Evolutionary conservation across 805 yeast species (phyloP).

Genomic region (Hanseniaspora thailandica): DNA sequence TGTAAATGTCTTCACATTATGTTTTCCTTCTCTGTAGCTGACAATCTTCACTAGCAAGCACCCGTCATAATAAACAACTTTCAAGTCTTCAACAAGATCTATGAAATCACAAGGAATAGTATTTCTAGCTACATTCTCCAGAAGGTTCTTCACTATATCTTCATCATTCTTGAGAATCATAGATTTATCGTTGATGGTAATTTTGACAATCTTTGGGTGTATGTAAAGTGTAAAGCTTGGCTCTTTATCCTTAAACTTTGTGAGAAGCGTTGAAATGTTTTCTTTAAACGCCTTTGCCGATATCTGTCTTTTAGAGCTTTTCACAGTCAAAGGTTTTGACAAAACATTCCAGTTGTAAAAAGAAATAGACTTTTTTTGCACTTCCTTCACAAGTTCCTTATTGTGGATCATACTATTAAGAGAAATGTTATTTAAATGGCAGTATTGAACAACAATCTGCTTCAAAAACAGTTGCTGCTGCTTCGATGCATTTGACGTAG

Average conservation of each 20-base stretch:
- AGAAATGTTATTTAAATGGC: conserved; percentile 1
- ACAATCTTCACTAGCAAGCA: conserved; percentile 6
- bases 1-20: conserved; percentile 8
- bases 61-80: conserved; percentile 11
- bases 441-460: conserved; percentile 10
- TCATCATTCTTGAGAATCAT: conserved; percentile 10
- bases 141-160: conserved; percentile 9
- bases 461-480: conserved; percentile 11
- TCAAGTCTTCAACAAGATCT: conserved; percentile 9
- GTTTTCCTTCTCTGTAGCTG: conserved; percentile 12
- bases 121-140: conserved; percentile 10
- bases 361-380: conserved; percentile 8
- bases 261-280: background rate
- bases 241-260: conserved; percentile 10
- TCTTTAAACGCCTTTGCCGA: conserved; percentile 5
- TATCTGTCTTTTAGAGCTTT: conserved; percentile 8
- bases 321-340: conserved; percentile 8
- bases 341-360: conserved; percentile 13
- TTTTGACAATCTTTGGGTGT: conserved; percentile 10
- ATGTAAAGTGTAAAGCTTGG: conserved; percentile 10
- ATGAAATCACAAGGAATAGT: conserved; percentile 10
- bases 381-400: conserved; percentile 8
- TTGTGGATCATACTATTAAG: conserved; percentile 6
- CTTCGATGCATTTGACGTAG: background rate
- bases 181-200: conserved; percentile 8